Evolutionary conservation across 139 green algal genomes (phyloP), one percentile per base, ranked within the genome.

Genomic region (Zygnema circumcarinatum): DNA sequence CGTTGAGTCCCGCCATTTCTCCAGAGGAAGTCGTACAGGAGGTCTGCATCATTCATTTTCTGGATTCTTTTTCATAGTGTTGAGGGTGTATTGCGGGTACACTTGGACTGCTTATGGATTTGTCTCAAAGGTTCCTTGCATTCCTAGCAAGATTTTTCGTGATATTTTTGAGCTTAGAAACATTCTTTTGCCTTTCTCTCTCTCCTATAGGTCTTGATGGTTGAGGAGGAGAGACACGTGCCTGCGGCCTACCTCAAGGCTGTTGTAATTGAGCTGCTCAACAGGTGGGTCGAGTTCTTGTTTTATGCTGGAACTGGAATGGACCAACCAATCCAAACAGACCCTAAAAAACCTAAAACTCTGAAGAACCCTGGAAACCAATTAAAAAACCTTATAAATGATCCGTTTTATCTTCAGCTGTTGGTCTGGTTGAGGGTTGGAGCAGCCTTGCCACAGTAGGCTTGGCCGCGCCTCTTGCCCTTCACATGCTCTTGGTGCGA

Each of bases 1-100:
- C n/a, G n/a, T 20, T 86, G 42, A 85, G 20, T 29, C 79, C 79
- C 2, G 79, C 79, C 3, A 68, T 86, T 33, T 84, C 42, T 20
- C 79, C 79, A 36, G 79, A 82, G 32, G 79, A 86, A 68, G n/a
- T 86, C 32, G 32, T 83, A 33, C 20, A 52, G 31, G 75, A 83
- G 75, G 69, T 39, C 69, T 16, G 11, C 69, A 39, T 16, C 7
- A 22, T 78, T 3, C 35, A 39, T 39, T 41, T 41, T 78, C 16
- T 41, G 7, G 35, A 38, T 39, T 25, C 16, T 78, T 39, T n/a
- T n/a, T n/a, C n/a, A n/a, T n/a, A n/a, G n/a, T n/a, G n/a, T n/a
- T n/a, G n/a, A n/a, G n/a, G n/a, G n/a, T n/a, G n/a, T n/a, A n/a
- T n/a, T n/a, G n/a, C n/a, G n/a, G n/a, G n/a, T n/a, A n/a, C n/a